Conservation (phyloP, 441 rosid genomes). For the Gossypium davidsonii region DNA sequence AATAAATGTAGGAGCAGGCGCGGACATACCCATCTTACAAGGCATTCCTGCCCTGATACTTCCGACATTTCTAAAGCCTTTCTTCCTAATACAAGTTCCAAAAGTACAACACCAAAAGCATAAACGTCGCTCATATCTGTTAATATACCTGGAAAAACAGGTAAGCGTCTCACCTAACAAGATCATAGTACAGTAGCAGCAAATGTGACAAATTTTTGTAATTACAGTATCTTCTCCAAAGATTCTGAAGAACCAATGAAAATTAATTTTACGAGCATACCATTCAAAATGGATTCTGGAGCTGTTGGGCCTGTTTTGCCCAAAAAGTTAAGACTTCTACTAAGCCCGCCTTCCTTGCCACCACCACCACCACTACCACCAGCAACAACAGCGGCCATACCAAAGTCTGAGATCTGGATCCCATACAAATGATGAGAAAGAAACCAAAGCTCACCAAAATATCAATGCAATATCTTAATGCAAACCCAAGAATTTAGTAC, state of each 20-base stretch:
- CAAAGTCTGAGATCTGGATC: constrained; percentile 74
- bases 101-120: constrained; percentile 81
- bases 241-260: background rate
- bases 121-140: constrained; percentile 90
- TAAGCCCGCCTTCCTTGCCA: constrained; percentile 37
- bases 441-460: background rate
- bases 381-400: constrained; percentile 21
- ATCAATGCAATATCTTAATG: background rate
- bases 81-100: constrained; percentile 81
- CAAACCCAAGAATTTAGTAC: background rate
- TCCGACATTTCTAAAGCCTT: constrained; percentile 49
- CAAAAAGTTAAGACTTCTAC: constrained; percentile 58
- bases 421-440: constrained; percentile 7
- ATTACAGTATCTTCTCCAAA: background rate
- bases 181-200: constrained; percentile 1
- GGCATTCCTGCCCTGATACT: constrained; percentile 58
- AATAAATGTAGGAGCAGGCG: background rate
- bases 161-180: background rate
- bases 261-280: constrained; percentile 29
- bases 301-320: constrained; percentile 76
- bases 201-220: background rate
- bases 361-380: constrained; percentile 43
- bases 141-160: constrained; percentile 46
- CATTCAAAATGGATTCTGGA: constrained; percentile 76
- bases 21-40: constrained; percentile 74